Conservation (phyloP, 441 rosid species). For the Gossypium lobatum region DNA sequence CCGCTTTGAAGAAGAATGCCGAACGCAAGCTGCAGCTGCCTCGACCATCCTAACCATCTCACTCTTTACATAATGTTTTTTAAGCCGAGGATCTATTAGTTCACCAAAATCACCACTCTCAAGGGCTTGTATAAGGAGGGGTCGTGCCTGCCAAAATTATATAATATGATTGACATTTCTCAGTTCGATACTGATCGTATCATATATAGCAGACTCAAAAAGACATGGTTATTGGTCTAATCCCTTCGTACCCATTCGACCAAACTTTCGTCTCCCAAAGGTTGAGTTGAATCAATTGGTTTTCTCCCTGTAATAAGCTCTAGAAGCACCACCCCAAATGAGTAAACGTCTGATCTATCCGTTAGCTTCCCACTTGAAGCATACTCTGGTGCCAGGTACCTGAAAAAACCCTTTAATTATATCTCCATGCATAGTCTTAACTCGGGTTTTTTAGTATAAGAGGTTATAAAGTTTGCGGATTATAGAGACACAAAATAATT, state of each 20-base stretch:
- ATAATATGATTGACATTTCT: background rate
- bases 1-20: slow-evolving; percentile 77
- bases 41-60: slow-evolving; percentile 75
- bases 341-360: slow-evolving; percentile 86
- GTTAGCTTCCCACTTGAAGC: slow-evolving; percentile 87
- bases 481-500: background rate
- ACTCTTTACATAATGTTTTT: slow-evolving; percentile 54
- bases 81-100: slow-evolving; percentile 59
- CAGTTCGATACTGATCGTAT: background rate
- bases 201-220: no score
- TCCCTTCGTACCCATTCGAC: slow-evolving; percentile 71
- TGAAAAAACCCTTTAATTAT: slow-evolving; percentile 18
- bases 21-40: slow-evolving; percentile 86
- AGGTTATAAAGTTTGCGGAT: background rate
- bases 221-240: no score
- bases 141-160: slow-evolving; percentile 61
- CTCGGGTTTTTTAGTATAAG: background rate
- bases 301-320: slow-evolving; percentile 81
- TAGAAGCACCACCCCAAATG: slow-evolving; percentile 82
- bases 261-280: slow-evolving; percentile 81
- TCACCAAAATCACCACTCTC: slow-evolving; percentile 57
- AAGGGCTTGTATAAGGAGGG: slow-evolving; percentile 50
- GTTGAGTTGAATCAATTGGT: slow-evolving; percentile 69
- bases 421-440: background rate
- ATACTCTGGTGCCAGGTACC: slow-evolving; percentile 91